A percentile compares a stretch with the other conserved stretches of the same genome.
Evolutionary conservation across 441 rosid species (phyloP).

Genomic region (Breynia disticha): DNA sequence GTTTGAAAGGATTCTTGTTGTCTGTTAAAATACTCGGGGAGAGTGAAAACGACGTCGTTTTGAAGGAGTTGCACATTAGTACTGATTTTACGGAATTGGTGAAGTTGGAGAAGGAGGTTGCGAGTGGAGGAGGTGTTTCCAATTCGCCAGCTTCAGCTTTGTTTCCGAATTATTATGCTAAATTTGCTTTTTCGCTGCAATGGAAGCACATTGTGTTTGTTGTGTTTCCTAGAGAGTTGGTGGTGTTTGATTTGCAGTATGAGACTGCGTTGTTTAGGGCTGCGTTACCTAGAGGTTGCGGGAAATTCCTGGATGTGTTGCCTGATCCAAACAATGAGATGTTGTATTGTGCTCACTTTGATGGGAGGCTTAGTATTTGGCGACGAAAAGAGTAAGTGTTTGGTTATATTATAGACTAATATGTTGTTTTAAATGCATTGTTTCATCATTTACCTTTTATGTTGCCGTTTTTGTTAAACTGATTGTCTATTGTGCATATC

Average conservation of each 20-base stretch:
- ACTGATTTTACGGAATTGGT: conserved; percentile 54
- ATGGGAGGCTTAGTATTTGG: conserved; percentile 93
- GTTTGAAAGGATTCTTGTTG: conserved; percentile 65
- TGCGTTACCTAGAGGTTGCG: conserved; percentile 77
- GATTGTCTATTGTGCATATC: no score
- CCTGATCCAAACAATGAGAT: conserved; percentile 74
- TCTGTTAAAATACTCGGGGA: conserved; percentile 65
- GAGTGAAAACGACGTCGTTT: conserved; percentile 46
- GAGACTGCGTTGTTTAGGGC: conserved; percentile 49
- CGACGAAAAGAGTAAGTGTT: conserved; percentile 71
- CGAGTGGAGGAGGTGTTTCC: conserved; percentile 31
- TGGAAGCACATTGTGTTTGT: conserved; percentile 75
- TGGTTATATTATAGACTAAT: no score
- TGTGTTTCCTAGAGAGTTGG: conserved; percentile 83
- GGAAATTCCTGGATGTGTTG: conserved; percentile 75
- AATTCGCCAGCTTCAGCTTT: conserved; percentile 56
- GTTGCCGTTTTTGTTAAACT: no score
- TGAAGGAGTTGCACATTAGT: conserved; percentile 48
- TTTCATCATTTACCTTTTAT: no score
- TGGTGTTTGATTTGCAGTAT: conserved; percentile 83
- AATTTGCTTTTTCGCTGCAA: conserved; percentile 70
- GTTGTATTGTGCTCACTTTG: conserved; percentile 79
- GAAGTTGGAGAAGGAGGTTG: conserved; percentile 64
- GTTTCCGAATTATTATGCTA: conserved; percentile 56
- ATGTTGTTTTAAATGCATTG: no score